These are phyloP conservation scores for Yueomyces sp. DNA, from an alignment of 805 yeast species.

Conservation along the genomic window DNA sequence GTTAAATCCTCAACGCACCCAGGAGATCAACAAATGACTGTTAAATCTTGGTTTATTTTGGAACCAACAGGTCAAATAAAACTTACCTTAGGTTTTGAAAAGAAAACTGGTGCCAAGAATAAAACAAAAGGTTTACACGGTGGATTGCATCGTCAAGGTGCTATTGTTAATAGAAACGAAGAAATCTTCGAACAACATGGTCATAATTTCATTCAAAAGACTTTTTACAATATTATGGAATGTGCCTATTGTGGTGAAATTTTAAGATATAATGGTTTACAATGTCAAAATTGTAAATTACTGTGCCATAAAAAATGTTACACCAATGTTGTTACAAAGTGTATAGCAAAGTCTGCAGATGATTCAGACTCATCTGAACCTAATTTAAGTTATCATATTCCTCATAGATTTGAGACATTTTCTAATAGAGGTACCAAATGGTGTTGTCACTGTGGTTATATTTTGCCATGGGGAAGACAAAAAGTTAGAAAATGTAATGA, in stretches of 20 bases:
- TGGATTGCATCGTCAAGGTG: slow-evolving; percentile 91
- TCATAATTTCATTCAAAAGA: slow-evolving; percentile 91
- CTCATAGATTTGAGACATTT: slow-evolving; percentile 89
- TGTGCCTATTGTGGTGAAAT: slow-evolving; percentile 97
- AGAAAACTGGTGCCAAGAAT: slow-evolving; percentile 39
- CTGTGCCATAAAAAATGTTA: slow-evolving; percentile 74
- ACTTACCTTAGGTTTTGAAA: slow-evolving; percentile 66
- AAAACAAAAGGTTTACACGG: slow-evolving; percentile 29
- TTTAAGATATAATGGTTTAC: slow-evolving; percentile 72
- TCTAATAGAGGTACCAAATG: slow-evolving; percentile 93
- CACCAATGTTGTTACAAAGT: slow-evolving; percentile 67
- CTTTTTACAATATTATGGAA: slow-evolving; percentile 90
- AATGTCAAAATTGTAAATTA: slow-evolving; percentile 75
- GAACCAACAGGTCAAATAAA: slow-evolving; percentile 92
- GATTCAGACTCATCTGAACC: slow-evolving; percentile 62
- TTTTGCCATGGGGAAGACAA: slow-evolving; percentile 88
- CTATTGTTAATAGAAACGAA: slow-evolving; percentile 81
- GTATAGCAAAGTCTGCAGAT: slow-evolving; percentile 64
- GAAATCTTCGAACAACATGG: slow-evolving; percentile 93
- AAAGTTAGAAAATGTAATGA: slow-evolving; percentile 85
- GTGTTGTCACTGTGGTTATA: slow-evolving; percentile 99
- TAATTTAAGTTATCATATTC: slow-evolving; percentile 87
- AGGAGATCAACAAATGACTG: background rate
- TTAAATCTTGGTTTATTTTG: slow-evolving; percentile 72
- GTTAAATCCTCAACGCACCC: background rate